Evolutionary conservation across 2,329 filamentous ascomycete genomes (phyloP), one percentile per base, ranked within the genome.

Genomic region (Fusarium begoniae): DNA sequence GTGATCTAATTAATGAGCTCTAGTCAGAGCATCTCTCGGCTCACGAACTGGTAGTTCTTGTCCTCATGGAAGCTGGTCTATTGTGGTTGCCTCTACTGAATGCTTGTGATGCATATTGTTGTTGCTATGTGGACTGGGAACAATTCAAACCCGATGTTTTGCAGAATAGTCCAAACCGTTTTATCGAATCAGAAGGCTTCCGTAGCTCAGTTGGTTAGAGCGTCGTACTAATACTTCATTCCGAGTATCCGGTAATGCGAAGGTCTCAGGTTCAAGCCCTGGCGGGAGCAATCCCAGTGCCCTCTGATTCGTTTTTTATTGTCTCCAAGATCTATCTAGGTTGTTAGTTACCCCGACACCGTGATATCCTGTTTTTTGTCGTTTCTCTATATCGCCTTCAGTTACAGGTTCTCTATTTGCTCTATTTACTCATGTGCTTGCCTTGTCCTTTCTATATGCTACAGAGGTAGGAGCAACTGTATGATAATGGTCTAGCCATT

Each of bases 221-320:
- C 76, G 75, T 77, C 75, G 76, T 78, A 78, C 76, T 78, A 78
- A 79, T 79, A 78, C 70, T 78, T 69, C 63, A 58, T 53, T 61
- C 62, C 40, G 61, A 77, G 68, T 72, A 53, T 73, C 56, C 45
- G 60, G 77, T 79, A 32, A 79, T 79, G 77, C 77, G 77, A 79
- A 77, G 77, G 77, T 77, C 77, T 78, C 77, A 77, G 77, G 77
- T 79, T 79, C 77, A 79, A 79, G 77, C 77, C 77, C 77, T 78
- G 77, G 77, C 76, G 77, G 77, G 77, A 79, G 77, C 77, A 74
- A 65, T 76, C 76, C 69, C 76, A 58, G 37, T 20, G 77, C 75
- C 75, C 24, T 77, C 66, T 40, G 32, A 45, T 66, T 69, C 32
- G 15, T 6, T 70, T 73, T 78, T 76, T 73, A 41, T 3, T 3